A percentile compares a stretch with the other conserved stretches of the same genome.
Evolutionary conservation across 108 stramenopile genomes (phyloP).

Genomic region (Cyclotella sp.): DNA sequence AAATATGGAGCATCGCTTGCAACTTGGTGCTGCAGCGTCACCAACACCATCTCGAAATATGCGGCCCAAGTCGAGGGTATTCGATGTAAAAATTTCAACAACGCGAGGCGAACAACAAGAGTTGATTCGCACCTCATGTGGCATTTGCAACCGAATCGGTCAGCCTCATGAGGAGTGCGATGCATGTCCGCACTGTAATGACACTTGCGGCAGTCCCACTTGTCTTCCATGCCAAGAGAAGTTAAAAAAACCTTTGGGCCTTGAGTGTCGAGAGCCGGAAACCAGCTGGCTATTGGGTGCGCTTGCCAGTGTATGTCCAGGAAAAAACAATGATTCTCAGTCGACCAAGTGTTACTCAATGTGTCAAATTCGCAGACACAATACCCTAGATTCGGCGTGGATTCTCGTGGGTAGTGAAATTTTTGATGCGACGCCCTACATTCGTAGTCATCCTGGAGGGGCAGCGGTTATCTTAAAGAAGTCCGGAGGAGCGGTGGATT

Average conservation of each 20-base stretch:
- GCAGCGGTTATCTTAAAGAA: constrained; percentile 64
- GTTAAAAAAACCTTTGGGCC: constrained; percentile 13
- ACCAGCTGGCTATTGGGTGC: constrained; percentile 17
- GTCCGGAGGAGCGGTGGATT: constrained; percentile 71
- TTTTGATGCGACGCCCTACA: constrained; percentile 81
- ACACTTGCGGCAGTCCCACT: constrained; percentile 34
- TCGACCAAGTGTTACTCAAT: constrained; percentile 47
- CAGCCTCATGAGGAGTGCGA: constrained; percentile 30
- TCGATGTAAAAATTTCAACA: background rate
- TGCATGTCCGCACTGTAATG: constrained; percentile 55
- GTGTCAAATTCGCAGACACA: constrained; percentile 74
- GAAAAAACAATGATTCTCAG: constrained; percentile 4
- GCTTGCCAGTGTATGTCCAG: constrained; percentile 24
- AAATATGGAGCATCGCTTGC: background rate
- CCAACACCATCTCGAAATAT: background rate
- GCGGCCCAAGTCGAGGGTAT: background rate
- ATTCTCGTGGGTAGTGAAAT: constrained; percentile 74
- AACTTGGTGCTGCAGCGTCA: background rate
- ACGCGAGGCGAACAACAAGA: background rate
- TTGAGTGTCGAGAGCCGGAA: constrained; percentile 9
- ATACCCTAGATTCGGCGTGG: constrained; percentile 73
- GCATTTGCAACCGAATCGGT: background rate
- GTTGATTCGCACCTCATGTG: background rate
- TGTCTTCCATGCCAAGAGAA: constrained; percentile 53
- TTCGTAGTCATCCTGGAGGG: constrained; percentile 80